phyloP scores from a whole-genome alignment of 768 basidiomycete species.

The Kwoniella newhampshirensis region DNA sequence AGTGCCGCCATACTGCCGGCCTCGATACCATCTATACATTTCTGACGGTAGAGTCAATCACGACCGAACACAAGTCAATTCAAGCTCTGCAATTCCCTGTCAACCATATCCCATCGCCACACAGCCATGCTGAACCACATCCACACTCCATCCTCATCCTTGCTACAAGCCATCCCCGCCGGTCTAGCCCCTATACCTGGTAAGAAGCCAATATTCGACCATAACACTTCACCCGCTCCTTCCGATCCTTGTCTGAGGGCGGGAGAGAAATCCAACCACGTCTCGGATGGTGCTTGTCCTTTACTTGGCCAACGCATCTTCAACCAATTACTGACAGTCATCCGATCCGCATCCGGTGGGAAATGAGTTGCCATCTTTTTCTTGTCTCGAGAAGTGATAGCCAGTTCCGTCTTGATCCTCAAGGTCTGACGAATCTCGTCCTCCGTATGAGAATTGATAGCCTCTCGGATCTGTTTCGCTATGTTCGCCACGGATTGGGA shows the following conservation, averaged over 20 bases:
- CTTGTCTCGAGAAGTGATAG: neutral
- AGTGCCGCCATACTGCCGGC: too few species aligned
- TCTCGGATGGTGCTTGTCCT: neutral
- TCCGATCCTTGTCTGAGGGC: neutral
- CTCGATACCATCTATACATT: too few species aligned
- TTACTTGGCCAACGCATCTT: constrained; percentile 7
- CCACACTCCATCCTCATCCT: constrained; percentile 2
- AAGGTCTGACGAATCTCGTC: neutral
- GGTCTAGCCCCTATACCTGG: neutral
- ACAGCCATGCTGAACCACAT: constrained; percentile 7
- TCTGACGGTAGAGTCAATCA: too few species aligned
- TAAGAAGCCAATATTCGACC: neutral
- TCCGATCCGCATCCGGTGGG: neutral
- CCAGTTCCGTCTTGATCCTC: neutral
- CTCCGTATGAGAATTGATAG: neutral
- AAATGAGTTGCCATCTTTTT: constrained; percentile 3
- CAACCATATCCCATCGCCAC: constrained; percentile 1
- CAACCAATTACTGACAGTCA: constrained; percentile 10
- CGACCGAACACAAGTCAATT: too few species aligned
- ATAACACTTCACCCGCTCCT: neutral
- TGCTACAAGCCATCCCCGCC: neutral
- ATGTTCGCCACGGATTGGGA: neutral
- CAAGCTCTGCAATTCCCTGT: neutral
- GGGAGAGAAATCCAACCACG: constrained; percentile 6
- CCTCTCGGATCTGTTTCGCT: neutral